Percentiles rank a stretch among this genome's conserved stretches.
Evolutionary conservation across 2,329 filamentous ascomycete species (phyloP).

Genomic region (Celoporthe dispersa): DNA sequence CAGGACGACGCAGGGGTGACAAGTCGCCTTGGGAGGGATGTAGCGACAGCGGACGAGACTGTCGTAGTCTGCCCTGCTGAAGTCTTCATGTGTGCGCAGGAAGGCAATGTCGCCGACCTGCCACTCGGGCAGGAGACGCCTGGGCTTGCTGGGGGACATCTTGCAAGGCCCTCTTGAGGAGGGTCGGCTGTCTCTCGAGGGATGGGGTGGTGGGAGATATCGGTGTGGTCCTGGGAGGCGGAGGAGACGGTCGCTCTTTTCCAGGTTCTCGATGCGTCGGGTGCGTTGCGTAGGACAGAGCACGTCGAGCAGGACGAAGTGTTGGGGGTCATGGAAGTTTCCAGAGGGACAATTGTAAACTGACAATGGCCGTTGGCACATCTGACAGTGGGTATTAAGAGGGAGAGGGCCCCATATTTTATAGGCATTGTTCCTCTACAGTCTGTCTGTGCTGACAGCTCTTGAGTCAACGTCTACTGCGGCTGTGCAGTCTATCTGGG

Average conservation of each 20-base stretch:
- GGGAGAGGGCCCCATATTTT: background rate
- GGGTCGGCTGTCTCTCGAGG: background rate
- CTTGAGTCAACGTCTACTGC: background rate
- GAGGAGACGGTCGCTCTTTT: background rate
- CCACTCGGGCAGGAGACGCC: slow-evolving; percentile 6
- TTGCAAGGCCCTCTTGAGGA: background rate
- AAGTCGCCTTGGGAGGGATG: slow-evolving; percentile 32
- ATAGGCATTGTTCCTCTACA: background rate
- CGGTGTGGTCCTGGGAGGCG: background rate
- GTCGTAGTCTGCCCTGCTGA: slow-evolving; percentile 29
- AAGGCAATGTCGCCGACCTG: slow-evolving; percentile 40
- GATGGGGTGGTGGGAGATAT: background rate
- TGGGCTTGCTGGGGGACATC: background rate
- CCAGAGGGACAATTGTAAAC: background rate
- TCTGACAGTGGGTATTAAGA: background rate
- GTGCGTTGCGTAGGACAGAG: background rate
- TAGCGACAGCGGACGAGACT: slow-evolving; percentile 32
- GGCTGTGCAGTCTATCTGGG: background rate
- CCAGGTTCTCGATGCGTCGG: background rate
- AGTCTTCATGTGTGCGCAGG: slow-evolving; percentile 32
- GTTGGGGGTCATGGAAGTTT: background rate
- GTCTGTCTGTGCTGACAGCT: background rate
- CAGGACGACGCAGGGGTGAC: slow-evolving; percentile 43
- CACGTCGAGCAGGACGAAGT: background rate
- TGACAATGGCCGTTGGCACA: background rate